Conservation (phyloP, 2,329 filamentous ascomycete genomes). For the Aspergillus terreus region DNA sequence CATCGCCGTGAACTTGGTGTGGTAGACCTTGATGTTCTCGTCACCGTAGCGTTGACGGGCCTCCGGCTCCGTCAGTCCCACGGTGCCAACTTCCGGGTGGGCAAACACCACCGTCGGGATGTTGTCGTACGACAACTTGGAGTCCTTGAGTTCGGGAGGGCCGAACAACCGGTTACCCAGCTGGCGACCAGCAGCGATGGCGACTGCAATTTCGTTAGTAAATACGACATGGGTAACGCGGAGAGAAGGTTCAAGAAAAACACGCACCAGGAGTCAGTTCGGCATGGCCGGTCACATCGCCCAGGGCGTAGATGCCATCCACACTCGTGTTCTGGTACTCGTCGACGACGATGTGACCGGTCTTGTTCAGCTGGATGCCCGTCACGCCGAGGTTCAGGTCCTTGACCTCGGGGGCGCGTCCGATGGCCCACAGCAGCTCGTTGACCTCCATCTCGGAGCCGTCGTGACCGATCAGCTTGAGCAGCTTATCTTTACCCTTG, state of each 20-base stretch:
- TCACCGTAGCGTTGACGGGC: constrained; percentile 47
- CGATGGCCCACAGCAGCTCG: constrained; percentile 51
- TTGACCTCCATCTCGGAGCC: constrained; percentile 45
- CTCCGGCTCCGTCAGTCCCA: constrained; percentile 49
- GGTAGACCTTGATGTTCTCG: constrained; percentile 49
- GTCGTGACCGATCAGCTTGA: constrained; percentile 43
- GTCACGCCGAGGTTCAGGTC: constrained; percentile 39
- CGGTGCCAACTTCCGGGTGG: constrained; percentile 49
- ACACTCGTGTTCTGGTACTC: constrained; percentile 49
- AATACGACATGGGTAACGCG: no score
- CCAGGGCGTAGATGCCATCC: constrained; percentile 48
- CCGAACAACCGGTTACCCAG: constrained; percentile 51
- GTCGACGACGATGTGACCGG: constrained; percentile 45
- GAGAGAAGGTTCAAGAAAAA: not conserved
- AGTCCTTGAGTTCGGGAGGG: constrained; percentile 39
- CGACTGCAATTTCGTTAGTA: constrained; percentile 30
- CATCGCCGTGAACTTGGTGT: constrained; percentile 49
- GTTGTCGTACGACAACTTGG: constrained; percentile 48
- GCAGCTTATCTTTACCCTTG: constrained; percentile 45
- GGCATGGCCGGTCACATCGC: constrained; percentile 50
- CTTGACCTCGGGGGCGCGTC: constrained; percentile 44
- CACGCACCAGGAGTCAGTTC: constrained; percentile 48
- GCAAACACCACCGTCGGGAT: constrained; percentile 53
- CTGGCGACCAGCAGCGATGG: constrained; percentile 50
- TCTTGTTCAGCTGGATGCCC: constrained; percentile 39